Conservation (phyloP, 176 grass and related monocot species). For the Chloris gayana region DNA sequence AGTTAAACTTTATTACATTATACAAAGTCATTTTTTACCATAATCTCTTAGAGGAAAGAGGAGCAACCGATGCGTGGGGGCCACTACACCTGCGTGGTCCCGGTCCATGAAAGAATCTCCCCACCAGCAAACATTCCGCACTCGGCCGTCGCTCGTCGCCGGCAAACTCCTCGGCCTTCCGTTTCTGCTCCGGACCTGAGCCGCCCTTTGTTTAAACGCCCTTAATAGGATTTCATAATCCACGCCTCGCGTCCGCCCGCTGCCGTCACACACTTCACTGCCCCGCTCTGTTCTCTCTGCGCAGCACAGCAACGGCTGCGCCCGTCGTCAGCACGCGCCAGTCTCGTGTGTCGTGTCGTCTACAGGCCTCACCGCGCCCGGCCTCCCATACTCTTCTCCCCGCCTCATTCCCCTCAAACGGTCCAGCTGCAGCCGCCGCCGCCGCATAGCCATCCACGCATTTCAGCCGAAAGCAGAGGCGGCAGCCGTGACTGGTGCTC, state of each 20-base stretch:
- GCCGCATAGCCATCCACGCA: conserved; percentile 5
- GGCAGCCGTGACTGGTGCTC: background rate
- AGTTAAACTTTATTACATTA: background rate
- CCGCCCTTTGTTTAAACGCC: conserved; percentile 24
- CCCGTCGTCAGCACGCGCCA: conserved; percentile 40
- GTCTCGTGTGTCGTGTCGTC: conserved; percentile 40
- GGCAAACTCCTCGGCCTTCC: background rate
- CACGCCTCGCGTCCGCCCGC: conserved; percentile 48
- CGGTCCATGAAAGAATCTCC: conserved; percentile 13
- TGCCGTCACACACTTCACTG: conserved; percentile 28
- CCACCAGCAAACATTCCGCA: conserved; percentile 49
- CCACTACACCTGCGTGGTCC: background rate
- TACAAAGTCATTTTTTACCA: background rate
- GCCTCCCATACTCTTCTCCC: background rate
- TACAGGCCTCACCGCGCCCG: background rate
- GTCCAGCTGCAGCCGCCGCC: conserved; percentile 4
- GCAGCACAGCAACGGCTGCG: conserved; percentile 21
- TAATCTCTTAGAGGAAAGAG: background rate
- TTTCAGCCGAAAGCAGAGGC: background rate
- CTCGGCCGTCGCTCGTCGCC: background rate
- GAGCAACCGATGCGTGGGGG: too few species aligned
- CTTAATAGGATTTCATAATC: conserved; percentile 42
- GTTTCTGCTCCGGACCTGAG: conserved; percentile 52
- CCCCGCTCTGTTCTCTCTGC: conserved; percentile 16
- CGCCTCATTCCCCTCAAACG: conserved; percentile 8